Base-by-base conservation (phyloP, 768 basidiomycete genomes). In the Hemileccinum impolitum region DNA sequence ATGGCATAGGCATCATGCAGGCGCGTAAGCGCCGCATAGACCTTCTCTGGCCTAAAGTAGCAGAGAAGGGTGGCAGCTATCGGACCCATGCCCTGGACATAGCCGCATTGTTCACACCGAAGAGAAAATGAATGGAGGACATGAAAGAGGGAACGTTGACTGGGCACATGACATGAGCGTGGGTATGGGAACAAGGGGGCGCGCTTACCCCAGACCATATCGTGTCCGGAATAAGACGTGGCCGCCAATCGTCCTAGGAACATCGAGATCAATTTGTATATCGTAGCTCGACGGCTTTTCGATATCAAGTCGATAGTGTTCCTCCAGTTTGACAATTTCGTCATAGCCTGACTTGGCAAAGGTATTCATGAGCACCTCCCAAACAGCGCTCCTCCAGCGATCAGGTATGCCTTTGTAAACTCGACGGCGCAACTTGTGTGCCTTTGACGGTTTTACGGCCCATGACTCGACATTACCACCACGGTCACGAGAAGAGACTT, bases 11-110 rank as follows among this genome's bases (percentile, higher is more conserved):
- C 75, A 66, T 93, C 88, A 67, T 98, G 95, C 8, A 99, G 70
- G n/a, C 85, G 83, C 38, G 93, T 85, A 39, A 98, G 78, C 23
- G 84, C 78, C 4, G 87, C 81, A 62, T 94, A 96, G 5, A 84
- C 88, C 45, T 84, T 85, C 70, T 93, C 90, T 8, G 96, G 92
- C 54, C 87, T 85, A 64, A 93, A 87, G 66, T 98, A 98, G 70
- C 89, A 94, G 12, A 97, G 78, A 18, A 99, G 76, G 2, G 94
- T 97, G 1, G 94, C 90, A 0, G 95, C 92, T 49, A 99, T 90
- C 6, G 95, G 90, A 2, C 96, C 94, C 96, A 99, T 99, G 52
- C 96, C 96, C 71, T 99, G 96, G 35, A 94, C 94, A 65, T 99
- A 99, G 14, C 95, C 95, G 53, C 96, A 98, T 11, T 78, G 73